Conservation (phyloP, 192 early-diverging fungal species). For the Entophlyctis luteolus region DNA sequence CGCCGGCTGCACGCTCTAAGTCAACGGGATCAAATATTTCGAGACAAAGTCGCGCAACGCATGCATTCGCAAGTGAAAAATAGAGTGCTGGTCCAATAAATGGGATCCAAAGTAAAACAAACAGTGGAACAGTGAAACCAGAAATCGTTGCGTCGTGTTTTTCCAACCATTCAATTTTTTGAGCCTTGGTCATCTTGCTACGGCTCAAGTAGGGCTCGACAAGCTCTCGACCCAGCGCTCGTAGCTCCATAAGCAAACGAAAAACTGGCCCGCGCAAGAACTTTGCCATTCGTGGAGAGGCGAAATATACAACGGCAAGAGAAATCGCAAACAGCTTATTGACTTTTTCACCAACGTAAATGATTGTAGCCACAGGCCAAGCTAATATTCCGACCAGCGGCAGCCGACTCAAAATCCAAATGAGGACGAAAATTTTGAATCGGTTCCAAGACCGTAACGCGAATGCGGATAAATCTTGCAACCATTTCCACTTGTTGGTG, state of each 20-base stretch:
- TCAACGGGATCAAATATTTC: conserved; percentile 35
- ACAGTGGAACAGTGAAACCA: conserved; percentile 39
- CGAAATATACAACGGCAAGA: conserved; percentile 2
- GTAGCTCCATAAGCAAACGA: conserved; percentile 20
- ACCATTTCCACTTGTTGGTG: no score
- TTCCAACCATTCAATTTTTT: conserved; percentile 32
- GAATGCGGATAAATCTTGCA: conserved; percentile 20
- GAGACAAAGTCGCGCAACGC: conserved; percentile 27
- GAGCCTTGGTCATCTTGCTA: conserved; percentile 17
- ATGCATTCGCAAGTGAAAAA: conserved; percentile 34
- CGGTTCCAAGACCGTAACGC: conserved; percentile 28
- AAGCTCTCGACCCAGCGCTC: conserved; percentile 36
- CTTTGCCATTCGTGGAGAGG: conserved; percentile 32
- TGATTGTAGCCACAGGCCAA: conserved; percentile 37
- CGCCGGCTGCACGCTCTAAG: conserved; percentile 14
- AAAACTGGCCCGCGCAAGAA: conserved; percentile 34
- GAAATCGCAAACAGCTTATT: conserved; percentile 21
- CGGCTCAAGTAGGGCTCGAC: conserved; percentile 43
- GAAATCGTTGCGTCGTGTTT: conserved; percentile 29
- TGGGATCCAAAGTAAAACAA: conserved; percentile 21
- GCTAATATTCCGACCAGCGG: conserved; percentile 31
- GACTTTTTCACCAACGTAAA: conserved; percentile 28
- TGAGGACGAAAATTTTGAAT: conserved; percentile 16
- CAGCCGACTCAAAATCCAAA: conserved; percentile 9
- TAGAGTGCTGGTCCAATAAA: conserved; percentile 35